Base-by-base conservation (phyloP, 306 rosid genomes). In the Prunus kanzakura region DNA sequence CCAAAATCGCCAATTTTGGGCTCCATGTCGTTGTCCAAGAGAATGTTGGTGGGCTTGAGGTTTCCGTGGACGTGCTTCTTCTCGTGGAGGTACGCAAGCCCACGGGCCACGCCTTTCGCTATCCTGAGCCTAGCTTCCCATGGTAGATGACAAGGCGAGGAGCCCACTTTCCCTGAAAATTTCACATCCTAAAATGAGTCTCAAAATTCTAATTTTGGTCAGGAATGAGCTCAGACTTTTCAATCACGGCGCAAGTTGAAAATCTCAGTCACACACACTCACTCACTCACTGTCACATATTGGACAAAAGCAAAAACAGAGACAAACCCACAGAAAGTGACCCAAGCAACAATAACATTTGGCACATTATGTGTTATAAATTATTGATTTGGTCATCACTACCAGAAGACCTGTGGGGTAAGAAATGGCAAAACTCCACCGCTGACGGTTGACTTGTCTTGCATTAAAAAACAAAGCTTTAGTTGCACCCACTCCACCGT, bases 31-130 rank as follows among this genome's bases (percentile, higher is more conserved):
- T 66, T 64, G 71, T 86, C 93, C 73, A 95, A 71, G 35, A 95
- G 92, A 83, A 95, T 80, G 79, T 95, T 92, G 69, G 89, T 91
- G 11, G 99, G 99, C 91, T 88, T 90, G 76, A 95, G 81, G 70
- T 95, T 95, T 29, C 92, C 97, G 58, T 92, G 99, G 83, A 95
- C 97, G 81, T 95, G 97, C 85, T 95, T 95, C 91, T 95, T 95
- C 51, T 95, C 99, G 64, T 95, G 99, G 75, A 95, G 97, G 75
- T 90, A 89, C 9, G 90, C 73, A 0, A 92, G 89, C 60, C 99
- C 99, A 82, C 99, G 97, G 50, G 97, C 97, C 74, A 95, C 87
- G 35, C 99, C 99, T 79, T 82, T 92, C 0, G 96, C 99, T 73
- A 95, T 91, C 86, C 83, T 91, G 45, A 92, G 84, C 89, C 97